phyloP scores from a whole-genome alignment of 371 early-diverging fungal species.

The Mucor racemosus region DNA sequence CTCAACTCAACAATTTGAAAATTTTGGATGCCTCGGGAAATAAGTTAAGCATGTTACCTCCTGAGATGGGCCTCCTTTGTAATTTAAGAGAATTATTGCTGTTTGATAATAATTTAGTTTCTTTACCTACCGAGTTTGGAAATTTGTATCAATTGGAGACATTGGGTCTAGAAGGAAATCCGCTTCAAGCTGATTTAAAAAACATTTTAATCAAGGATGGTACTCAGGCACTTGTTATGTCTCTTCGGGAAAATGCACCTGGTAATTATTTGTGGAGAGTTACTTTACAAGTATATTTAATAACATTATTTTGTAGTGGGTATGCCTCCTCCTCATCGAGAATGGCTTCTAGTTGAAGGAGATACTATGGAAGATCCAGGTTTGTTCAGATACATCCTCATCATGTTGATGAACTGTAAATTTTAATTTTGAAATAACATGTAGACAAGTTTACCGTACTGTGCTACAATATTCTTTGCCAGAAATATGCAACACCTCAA shows the following conservation, averaged over 20 bases:
- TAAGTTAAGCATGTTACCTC: conserved; percentile 83
- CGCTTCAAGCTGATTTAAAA: conserved; percentile 86
- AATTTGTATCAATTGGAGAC: conserved; percentile 91
- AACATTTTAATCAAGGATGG: conserved; percentile 88
- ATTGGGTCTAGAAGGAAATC: conserved; percentile 97
- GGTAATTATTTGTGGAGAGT: conserved; percentile 45
- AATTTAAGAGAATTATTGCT: conserved; percentile 86
- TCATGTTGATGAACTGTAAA: neutral
- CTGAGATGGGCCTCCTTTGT: conserved; percentile 89
- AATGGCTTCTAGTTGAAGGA: conserved; percentile 84
- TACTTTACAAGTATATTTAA: too few species aligned
- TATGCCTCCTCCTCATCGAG: conserved; percentile 87
- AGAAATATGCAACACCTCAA: conserved; percentile 88
- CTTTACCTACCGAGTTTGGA: conserved; percentile 93
- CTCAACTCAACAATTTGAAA: conserved; percentile 67
- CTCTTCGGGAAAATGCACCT: conserved; percentile 91
- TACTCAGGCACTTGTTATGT: conserved; percentile 82
- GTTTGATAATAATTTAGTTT: conserved; percentile 92
- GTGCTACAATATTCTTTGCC: conserved; percentile 95
- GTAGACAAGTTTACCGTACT: conserved; percentile 84
- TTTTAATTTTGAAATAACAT: neutral
- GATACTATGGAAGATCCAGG: conserved; percentile 40
- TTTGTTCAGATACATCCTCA: conserved; percentile 2
- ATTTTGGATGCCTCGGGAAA: conserved; percentile 92
- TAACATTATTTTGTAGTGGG: conserved; percentile 53